Evolutionary conservation across 164 flowering plant species (phyloP), one percentile per base, ranked within the genome.

Genomic region (Berberis vulgaris): DNA sequence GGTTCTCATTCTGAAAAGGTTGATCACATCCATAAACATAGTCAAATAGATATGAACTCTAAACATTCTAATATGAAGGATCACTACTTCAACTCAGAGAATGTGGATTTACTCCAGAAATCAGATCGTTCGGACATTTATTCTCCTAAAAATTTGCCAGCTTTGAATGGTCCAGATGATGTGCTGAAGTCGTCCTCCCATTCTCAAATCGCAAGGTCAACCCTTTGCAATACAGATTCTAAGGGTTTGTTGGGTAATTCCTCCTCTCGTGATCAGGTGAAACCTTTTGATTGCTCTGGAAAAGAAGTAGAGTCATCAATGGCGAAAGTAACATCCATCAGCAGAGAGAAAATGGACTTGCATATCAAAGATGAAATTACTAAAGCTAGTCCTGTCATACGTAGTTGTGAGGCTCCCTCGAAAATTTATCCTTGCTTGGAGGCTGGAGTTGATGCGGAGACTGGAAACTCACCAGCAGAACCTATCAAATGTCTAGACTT

Each of bases 361-460:
- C 60, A 2, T 8, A 39, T 38, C 43, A 55, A 60, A 41, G 61
- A 55, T 67, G 54, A 57, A 44, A 63, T 43, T 47, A 49, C n/a
- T 43, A 64, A 62, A 71, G 52, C 50, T 57, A 57, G 57, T 41
- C 56, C 45, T 13, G 39, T 45, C 26, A 68, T 46, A 39, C 62
- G 54, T 26, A 26, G 26, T 63, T 64, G 69, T 44, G 74, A 65
- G 10, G 74, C 65, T 56, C 45, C 70, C 4, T 2, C 54, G 13
- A 67, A 72, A 72, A 46, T 66, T 43, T 45, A 45, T 66, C 63
- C 70, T 38, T 71, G 77, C 61, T 42, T 65, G 49, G 84, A 78
- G 71, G 57, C 70, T 58, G 78, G 72, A 46, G 60, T 44, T 59
- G 66, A 69, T 13, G 46, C 43, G 45, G 68, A 64, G 63, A 40